Conservation (phyloP, 768 basidiomycete species). For the Cantharellus cinnabarinus region DNA sequence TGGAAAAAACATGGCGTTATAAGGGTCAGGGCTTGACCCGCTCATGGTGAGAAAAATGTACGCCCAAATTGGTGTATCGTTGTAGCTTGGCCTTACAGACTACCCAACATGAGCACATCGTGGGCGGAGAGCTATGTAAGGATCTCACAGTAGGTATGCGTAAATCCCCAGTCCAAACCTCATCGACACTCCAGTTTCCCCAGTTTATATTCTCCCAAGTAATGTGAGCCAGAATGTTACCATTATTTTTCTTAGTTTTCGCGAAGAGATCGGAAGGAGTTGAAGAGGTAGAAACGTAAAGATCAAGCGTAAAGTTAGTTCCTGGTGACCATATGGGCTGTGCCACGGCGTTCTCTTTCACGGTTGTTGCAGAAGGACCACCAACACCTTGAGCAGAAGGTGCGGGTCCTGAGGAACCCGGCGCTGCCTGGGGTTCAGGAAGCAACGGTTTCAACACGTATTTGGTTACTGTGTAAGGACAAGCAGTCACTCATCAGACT, state of each 20-base stretch:
- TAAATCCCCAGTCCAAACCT: constrained; percentile 36
- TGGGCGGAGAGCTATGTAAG: neutral
- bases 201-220: constrained; percentile 62
- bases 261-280: neutral
- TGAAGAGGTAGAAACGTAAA: neutral
- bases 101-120: constrained; percentile 13
- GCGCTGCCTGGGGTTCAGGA: no score
- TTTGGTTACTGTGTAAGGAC: neutral
- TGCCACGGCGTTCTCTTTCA: neutral
- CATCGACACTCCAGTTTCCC: constrained; percentile 49
- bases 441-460: neutral
- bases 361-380: no score
- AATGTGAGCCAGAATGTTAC: constrained; percentile 34
- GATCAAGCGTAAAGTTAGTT: neutral
- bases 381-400: no score
- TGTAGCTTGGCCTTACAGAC: constrained; percentile 40
- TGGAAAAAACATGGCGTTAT: constrained; percentile 29
- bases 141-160: constrained; percentile 43
- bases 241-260: neutral
- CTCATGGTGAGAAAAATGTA: constrained; percentile 58
- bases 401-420: no score
- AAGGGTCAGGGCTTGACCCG: constrained; percentile 44
- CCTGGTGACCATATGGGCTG: neutral
- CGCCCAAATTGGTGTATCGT: constrained; percentile 57
- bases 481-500: no score